Conservation (phyloP, 257 asterid species). For the Mentha longifolia region DNA sequence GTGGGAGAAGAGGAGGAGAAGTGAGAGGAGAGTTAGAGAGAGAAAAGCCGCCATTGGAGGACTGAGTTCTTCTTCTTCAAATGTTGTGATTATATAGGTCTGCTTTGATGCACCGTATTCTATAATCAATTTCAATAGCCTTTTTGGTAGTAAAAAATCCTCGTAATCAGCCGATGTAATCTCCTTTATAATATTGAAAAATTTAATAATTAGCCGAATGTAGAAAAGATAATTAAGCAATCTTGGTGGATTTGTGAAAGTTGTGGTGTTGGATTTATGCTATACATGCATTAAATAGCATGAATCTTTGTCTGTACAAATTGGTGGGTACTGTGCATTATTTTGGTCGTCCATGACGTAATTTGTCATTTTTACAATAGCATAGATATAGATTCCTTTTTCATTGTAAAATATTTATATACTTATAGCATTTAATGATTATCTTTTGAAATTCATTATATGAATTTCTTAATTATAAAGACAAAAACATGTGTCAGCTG, state of each 20-base stretch:
- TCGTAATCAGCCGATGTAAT: no score
- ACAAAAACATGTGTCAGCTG: no score
- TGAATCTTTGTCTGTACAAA: neutral
- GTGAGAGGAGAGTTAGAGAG: conserved; percentile 32
- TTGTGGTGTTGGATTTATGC: neutral
- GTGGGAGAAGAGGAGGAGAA: conserved; percentile 36
- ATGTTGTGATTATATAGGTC: neutral
- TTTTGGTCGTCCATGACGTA: neutral
- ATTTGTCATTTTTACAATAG: neutral
- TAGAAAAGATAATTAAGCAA: neutral
- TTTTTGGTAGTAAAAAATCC: neutral
- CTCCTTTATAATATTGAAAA: neutral
- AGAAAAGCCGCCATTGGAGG: conserved; percentile 50
- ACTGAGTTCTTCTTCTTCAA: conserved; percentile 2
- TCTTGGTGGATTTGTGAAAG: neutral
- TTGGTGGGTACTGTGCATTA: neutral
- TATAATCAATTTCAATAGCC: neutral
- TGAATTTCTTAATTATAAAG: no score
- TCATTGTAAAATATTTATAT: no score
- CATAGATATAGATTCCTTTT: neutral
- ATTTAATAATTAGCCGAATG: neutral
- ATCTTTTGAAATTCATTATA: no score
- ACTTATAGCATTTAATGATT: neutral
- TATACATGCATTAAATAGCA: neutral
- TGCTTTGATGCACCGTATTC: neutral